phyloP scores from a whole-genome alignment of 2,329 filamentous ascomycete species.

The Madurella fahalii region DNA sequence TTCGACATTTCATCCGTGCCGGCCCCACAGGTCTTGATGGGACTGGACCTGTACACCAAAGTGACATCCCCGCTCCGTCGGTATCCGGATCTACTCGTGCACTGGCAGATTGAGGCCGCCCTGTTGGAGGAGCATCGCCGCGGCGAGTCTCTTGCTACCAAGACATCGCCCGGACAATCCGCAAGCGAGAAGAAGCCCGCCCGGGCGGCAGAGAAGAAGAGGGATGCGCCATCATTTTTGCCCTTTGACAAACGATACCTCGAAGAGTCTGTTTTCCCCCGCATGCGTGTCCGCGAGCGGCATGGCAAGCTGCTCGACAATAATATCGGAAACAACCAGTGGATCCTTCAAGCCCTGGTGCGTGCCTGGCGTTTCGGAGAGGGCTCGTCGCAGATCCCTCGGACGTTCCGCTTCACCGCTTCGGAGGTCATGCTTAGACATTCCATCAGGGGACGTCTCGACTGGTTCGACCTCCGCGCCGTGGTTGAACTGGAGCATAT shows the following conservation, averaged over 20 bases:
- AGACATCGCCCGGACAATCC: neutral
- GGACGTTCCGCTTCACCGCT: constrained; percentile 47
- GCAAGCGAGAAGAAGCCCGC: neutral
- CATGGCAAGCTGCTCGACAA: constrained; percentile 43
- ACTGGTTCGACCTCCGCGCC: constrained; percentile 48
- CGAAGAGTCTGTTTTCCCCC: constrained; percentile 42
- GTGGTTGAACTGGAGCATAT: constrained; percentile 39
- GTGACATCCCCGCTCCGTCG: constrained; percentile 64
- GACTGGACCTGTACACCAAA: constrained; percentile 58
- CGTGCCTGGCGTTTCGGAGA: constrained; percentile 57
- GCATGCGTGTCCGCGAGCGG: constrained; percentile 51
- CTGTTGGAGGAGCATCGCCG: constrained; percentile 43
- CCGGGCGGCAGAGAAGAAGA: neutral
- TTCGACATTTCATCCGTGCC: constrained; percentile 51
- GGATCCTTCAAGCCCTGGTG: constrained; percentile 57
- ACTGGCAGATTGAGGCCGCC: constrained; percentile 63
- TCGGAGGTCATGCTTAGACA: constrained; percentile 30
- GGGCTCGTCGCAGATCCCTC: constrained; percentile 36
- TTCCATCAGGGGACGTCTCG: constrained; percentile 39
- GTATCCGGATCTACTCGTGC: constrained; percentile 58
- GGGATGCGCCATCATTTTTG: constrained; percentile 31
- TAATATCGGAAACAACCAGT: constrained; percentile 43
- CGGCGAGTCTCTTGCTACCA: constrained; percentile 31
- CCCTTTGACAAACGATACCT: constrained; percentile 44
- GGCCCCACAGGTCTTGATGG: constrained; percentile 54